These are phyloP conservation scores for Solanum lycopersicoides DNA, from an alignment of 257 asterid genomes.

Conservation along the genomic window DNA sequence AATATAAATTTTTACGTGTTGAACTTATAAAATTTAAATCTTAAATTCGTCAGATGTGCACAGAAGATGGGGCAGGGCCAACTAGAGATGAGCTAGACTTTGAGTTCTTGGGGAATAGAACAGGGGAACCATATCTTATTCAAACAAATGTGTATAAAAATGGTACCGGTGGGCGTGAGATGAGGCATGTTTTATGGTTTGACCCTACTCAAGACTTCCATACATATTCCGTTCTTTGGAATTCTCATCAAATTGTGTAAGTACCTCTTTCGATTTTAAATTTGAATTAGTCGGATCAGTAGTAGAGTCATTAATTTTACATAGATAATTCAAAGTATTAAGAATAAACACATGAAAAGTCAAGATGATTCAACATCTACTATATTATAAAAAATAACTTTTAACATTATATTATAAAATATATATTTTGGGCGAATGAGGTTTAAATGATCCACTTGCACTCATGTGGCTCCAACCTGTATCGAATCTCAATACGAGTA, in stretches of 20 bases:
- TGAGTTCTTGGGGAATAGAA: constrained; percentile 87
- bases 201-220: constrained; percentile 86
- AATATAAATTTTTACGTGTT: neutral
- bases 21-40: neutral
- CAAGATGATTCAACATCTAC: neutral
- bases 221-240: constrained; percentile 77
- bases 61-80: constrained; percentile 65
- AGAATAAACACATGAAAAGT: neutral
- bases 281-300: neutral
- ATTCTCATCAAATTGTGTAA: constrained; percentile 65
- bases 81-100: constrained; percentile 82
- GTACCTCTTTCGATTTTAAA: neutral
- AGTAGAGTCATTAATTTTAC: neutral
- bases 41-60: constrained; percentile 51
- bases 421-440: neutral
- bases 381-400: no score
- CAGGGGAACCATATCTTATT: constrained; percentile 76
- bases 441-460: neutral
- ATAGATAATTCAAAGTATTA: neutral
- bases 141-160: constrained; percentile 86
- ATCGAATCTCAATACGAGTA: neutral
- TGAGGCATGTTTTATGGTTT: constrained; percentile 85
- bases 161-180: constrained; percentile 84
- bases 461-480: neutral
- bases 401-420: no score